Evolutionary conservation across 495 filamentous ascomycete genomes (phyloP).

Genomic region (Neurospora cerealis): DNA sequence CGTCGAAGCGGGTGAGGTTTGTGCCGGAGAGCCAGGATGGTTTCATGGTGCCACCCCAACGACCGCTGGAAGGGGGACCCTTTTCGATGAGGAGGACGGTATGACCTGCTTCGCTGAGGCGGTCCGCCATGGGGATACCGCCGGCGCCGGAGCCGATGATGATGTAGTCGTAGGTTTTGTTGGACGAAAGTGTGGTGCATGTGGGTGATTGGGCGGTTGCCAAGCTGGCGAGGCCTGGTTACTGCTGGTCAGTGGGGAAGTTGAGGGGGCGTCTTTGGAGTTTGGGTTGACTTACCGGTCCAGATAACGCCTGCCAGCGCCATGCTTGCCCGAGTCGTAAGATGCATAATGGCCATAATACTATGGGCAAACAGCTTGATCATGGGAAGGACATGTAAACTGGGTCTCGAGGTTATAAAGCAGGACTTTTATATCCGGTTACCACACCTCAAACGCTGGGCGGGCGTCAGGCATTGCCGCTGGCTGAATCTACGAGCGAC

Average conservation of each 20-base stretch:
- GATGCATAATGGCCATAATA: background rate
- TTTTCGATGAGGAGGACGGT: constrained; percentile 54
- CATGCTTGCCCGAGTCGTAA: background rate
- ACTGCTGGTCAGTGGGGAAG: background rate
- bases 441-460: background rate
- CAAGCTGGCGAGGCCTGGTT: background rate
- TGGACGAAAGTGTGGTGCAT: constrained; percentile 30
- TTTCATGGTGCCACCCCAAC: constrained; percentile 44
- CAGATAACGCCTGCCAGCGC: background rate
- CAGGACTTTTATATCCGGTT: background rate
- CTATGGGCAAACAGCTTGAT: background rate
- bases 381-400: too few relatives aligned
- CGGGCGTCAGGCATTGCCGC: background rate
- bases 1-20: constrained; percentile 60
- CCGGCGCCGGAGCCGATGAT: constrained; percentile 53
- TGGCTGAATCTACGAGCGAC: background rate
- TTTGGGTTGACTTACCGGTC: background rate
- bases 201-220: constrained; percentile 4
- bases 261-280: background rate
- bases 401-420: background rate
- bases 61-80: constrained; percentile 46
- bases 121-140: constrained; percentile 53
- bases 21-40: constrained; percentile 55
- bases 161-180: constrained; percentile 51
- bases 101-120: constrained; percentile 49